Conservation (phyloP, 1,284 basidiomycete genomes). For the Fomes fomentarius region DNA sequence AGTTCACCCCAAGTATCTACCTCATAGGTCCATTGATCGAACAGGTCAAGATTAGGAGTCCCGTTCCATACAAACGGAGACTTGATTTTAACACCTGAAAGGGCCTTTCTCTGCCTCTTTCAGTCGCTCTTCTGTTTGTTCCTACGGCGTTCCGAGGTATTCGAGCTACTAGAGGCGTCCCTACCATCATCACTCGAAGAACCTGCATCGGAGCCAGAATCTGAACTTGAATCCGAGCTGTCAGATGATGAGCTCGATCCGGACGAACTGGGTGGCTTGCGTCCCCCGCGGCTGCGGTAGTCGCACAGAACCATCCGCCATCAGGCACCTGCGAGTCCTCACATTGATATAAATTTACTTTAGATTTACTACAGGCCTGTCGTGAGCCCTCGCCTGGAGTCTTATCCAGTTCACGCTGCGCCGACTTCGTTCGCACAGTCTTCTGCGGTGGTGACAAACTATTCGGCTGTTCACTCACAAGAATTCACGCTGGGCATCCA, state of each 20-base stretch:
- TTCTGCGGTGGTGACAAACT: too few relatives aligned
- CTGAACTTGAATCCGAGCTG: background rate
- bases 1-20: constrained; percentile 18
- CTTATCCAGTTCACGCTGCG: too few relatives aligned
- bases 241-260: too few relatives aligned
- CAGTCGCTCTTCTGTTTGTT: background rate
- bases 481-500: too few relatives aligned
- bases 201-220: background rate
- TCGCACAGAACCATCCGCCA: background rate
- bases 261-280: background rate
- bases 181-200: too few relatives aligned
- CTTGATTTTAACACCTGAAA: background rate
- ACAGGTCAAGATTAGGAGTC: constrained; percentile 12
- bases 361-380: too few relatives aligned
- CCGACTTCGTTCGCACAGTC: too few relatives aligned
- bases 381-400: too few relatives aligned
- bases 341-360: too few relatives aligned
- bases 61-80: constrained; percentile 16
- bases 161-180: too few relatives aligned
- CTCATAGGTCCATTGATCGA: constrained; percentile 22
- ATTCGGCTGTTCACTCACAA: too few relatives aligned
- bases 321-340: background rate
- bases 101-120: background rate
- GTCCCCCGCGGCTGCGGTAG: background rate
- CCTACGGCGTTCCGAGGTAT: constrained; percentile 6